Conservation (phyloP, 2,329 filamentous ascomycete genomes). For the Aureobasidium vineae region DNA sequence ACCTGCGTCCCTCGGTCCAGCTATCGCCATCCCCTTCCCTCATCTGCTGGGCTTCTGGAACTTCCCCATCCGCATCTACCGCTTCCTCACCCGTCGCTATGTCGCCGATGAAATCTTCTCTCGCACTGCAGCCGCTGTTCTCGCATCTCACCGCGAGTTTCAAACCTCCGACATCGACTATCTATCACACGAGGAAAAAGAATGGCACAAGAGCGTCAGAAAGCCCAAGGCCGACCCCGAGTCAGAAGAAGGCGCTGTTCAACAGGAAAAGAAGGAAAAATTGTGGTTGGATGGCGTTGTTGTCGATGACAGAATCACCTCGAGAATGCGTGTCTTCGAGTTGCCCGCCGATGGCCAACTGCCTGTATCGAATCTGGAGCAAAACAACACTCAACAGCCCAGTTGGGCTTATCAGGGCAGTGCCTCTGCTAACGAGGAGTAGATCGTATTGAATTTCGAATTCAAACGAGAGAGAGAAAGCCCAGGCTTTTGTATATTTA, state of each 20-base stretch:
- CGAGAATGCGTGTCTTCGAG: conserved; percentile 78
- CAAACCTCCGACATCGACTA: conserved; percentile 63
- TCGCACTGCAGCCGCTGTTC: conserved; percentile 80
- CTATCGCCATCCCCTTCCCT: conserved; percentile 71
- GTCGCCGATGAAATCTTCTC: conserved; percentile 87
- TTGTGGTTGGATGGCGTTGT: conserved; percentile 75
- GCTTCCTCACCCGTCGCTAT: conserved; percentile 79
- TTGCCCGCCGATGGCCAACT: conserved; percentile 46
- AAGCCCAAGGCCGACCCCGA: conserved; percentile 43
- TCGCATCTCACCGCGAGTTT: conserved; percentile 55
- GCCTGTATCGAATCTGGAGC: not conserved
- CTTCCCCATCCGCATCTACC: conserved; percentile 79
- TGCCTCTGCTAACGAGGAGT: not conserved
- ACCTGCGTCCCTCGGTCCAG: conserved; percentile 70
- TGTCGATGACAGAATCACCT: conserved; percentile 70
- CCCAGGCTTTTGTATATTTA: conserved; percentile 13
- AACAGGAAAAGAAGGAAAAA: conserved; percentile 2
- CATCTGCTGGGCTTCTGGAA: conserved; percentile 91
- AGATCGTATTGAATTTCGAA: not conserved
- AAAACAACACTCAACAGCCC: not conserved
- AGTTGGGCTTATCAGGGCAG: conserved; percentile 1
- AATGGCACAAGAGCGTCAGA: conserved; percentile 81
- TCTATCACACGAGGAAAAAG: conserved; percentile 68
- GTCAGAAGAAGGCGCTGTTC: conserved; percentile 44
- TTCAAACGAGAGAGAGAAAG: not conserved